Conservation (phyloP, 257 asterid species). For the Solanum etuberosum region DNA sequence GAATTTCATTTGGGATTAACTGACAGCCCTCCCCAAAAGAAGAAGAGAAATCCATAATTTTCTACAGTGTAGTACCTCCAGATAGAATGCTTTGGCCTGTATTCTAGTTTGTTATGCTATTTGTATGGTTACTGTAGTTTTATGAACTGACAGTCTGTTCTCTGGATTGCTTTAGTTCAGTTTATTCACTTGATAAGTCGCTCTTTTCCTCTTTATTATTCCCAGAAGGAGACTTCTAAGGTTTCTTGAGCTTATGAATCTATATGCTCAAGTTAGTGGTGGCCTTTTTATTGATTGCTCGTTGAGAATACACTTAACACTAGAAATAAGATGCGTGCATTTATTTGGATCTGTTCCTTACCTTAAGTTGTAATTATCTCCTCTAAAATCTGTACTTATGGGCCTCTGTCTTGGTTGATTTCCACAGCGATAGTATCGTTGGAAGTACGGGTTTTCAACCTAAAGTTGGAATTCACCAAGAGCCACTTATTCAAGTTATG, state of each 20-base stretch:
- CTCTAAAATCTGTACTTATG: background rate
- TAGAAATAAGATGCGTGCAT: background rate
- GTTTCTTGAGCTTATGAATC: background rate
- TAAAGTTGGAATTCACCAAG: conserved; percentile 28
- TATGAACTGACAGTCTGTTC: background rate
- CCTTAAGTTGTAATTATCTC: background rate
- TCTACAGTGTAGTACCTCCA: background rate
- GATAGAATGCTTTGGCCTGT: background rate
- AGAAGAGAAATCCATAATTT: background rate
- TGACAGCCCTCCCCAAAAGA: background rate
- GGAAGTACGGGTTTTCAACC: conserved; percentile 33
- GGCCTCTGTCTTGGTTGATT: background rate
- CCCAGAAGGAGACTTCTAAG: background rate
- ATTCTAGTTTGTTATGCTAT: background rate
- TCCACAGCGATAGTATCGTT: conserved; percentile 46
- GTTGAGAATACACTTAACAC: background rate
- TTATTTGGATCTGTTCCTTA: background rate
- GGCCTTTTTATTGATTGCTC: background rate
- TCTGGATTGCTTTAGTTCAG: background rate
- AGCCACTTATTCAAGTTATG: conserved; percentile 41
- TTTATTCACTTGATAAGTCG: background rate
- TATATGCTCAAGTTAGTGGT: background rate
- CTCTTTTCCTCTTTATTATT: background rate
- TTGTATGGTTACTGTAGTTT: background rate
- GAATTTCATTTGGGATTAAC: background rate